Evolutionary conservation across 2,329 filamentous ascomycete species (phyloP), one percentile per base, ranked within the genome.

Genomic region (Aciculosporium take): DNA sequence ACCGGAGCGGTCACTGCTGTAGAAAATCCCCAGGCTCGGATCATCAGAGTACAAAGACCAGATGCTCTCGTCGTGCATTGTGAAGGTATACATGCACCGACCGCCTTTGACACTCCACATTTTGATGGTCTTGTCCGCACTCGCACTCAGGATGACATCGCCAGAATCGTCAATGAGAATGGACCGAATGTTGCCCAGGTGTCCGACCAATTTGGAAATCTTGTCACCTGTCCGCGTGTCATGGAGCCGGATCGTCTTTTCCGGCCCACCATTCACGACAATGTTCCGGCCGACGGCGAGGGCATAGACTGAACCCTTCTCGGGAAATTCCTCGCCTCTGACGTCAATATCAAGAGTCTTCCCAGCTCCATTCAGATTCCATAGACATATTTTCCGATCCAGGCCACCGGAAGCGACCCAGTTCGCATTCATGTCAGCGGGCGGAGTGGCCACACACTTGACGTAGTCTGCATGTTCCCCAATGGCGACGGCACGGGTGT

Each of bases 21-120:
- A 96, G 61, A 98, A 96, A 24, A 94, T 75, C 8, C 81, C 81
- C 4, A 98, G 72, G 44, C 82, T 74, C 1, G 88, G 87, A 52
- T 94, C 78, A 41, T 89, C 80, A 0, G 91, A 95, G 61, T 83
- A 94, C 18, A 98, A 69, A 1, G 86, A 93, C 91, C 91, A 98
- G 18, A 98, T 85, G 57, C 88, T 95, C 56, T 94, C 87, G 56
- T 94, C 94, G 64, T 98, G 91, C 91, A 98, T 98, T 41, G 88
- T 95, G 52, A 98, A 74, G 0, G 91, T 98, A 62, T 95, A 86
- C 81, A 96, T 89, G 69, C 91, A 98, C 51, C 91, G 75, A 42
- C 91, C 91, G 18, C 87, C 89, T 9, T 84, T 91, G 51, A 96
- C 80, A 50, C 88, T 95, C 91, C 91, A 98, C 44, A 96, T 78